Evolutionary conservation across 176 grass and related monocot genomes (phyloP).

Genomic region (Dactylis glomerata): DNA sequence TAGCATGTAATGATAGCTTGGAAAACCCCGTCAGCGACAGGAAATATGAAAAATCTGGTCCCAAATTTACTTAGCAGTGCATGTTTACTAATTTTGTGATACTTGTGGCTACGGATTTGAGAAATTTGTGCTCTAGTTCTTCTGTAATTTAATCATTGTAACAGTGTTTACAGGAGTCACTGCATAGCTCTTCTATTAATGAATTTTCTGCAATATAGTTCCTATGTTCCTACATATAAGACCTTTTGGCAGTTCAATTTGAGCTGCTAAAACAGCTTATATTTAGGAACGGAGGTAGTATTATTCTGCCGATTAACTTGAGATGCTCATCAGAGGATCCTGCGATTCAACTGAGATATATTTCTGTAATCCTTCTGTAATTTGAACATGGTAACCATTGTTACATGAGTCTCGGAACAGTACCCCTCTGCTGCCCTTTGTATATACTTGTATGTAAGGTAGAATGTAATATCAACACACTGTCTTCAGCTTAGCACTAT

Average conservation of each 20-base stretch:
- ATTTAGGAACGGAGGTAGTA: too few relatives aligned
- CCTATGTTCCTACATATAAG: too few relatives aligned
- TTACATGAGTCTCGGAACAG: too few relatives aligned
- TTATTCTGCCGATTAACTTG: too few relatives aligned
- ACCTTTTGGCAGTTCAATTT: too few relatives aligned
- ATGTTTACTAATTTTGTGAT: background rate
- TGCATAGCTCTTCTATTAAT: background rate
- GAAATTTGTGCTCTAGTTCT: background rate
- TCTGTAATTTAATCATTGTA: background rate
- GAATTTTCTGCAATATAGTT: too few relatives aligned
- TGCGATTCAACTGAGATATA: too few relatives aligned
- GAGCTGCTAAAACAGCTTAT: too few relatives aligned
- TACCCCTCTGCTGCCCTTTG: too few relatives aligned
- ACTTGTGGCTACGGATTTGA: background rate
- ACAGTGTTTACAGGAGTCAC: background rate
- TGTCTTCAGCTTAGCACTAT: background rate
- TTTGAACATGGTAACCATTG: too few relatives aligned
- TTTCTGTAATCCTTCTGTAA: too few relatives aligned
- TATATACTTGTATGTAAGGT: background rate
- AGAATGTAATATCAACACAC: background rate
- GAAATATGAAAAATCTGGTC: background rate
- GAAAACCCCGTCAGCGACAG: background rate
- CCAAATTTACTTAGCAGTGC: background rate
- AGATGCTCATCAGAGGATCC: too few relatives aligned
- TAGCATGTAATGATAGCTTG: background rate